Evolutionary conservation across 2,329 filamentous ascomycete species (phyloP), one percentile per base, ranked within the genome.

Genomic region (Kalmusia sp.): DNA sequence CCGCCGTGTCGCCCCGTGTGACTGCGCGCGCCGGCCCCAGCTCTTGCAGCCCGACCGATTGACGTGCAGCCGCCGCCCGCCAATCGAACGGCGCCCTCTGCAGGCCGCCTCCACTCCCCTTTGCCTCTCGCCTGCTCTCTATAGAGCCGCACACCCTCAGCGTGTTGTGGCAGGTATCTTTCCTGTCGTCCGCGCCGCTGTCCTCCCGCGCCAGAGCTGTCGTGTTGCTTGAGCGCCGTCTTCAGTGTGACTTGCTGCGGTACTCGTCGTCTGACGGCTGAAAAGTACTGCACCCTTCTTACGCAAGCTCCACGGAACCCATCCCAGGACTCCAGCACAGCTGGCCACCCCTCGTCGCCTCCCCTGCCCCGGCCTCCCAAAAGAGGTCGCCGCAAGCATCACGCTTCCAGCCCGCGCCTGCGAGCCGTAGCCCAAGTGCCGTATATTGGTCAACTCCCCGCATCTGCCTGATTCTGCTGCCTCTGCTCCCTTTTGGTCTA

Each of bases 361-460:
- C 30, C 44, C 50, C 50, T 40, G 35, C 54, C 60, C 51, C 62
- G 58, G 57, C 49, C 44, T 61, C 63, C 66, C 64, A 59, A 65
- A 67, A 50, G 58, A 55, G 62, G 43, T 62, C 57, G 61, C 65
- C 62, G 64, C 66, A 68, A 67, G 65, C 69, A 68, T 47, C 68
- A 48, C 62, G 54, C 60, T 53, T 54, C 57, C 62, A 56, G 59
- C 61, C 63, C 57, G 52, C 61, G 60, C 57, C 59, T 58, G 63
- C 47, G 52, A 35, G 37, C 59, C 57, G 54, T 51, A 52, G 52
- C 58, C 55, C 64, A 64, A 69, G 63, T 70, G 67, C 68, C 68
- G 69, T 72, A 73, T 71, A 72, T 71, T 73, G 69, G 68, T 67
- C 64, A 58, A 59, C 54, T 64, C 58, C 70, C 69, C 67, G 68